Evolutionary conservation across 805 yeast species (phyloP), one percentile per base, ranked within the genome.

Genomic region (Sungouiella thailandica): DNA sequence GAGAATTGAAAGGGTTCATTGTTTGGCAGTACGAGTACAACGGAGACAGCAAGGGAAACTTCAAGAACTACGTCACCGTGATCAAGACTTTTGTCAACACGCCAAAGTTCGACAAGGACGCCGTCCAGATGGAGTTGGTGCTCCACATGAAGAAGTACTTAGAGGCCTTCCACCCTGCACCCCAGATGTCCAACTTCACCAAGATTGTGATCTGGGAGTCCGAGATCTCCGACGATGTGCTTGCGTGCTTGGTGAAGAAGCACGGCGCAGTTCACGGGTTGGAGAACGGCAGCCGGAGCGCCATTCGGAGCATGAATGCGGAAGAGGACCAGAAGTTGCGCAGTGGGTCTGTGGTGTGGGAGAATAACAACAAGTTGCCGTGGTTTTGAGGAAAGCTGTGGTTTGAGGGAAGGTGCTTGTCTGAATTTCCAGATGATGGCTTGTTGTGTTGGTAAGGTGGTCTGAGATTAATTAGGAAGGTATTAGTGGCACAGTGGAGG

Each of bases 381-480:
- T 66, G 72, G 72, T 65, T 65, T 40, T 66, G 44, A 17, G 16
- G 5, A n/a, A n/a, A n/a, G n/a, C n/a, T n/a, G n/a, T n/a, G n/a
- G n/a, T n/a, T n/a, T n/a, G n/a, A n/a, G n/a, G n/a, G n/a, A n/a
- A n/a, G n/a, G n/a, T n/a, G n/a, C n/a, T n/a, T n/a, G n/a, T n/a
- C n/a, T n/a, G n/a, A n/a, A n/a, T n/a, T n/a, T n/a, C n/a, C n/a
- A n/a, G n/a, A n/a, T n/a, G n/a, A n/a, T n/a, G n/a, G n/a, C n/a
- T n/a, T n/a, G n/a, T n/a, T n/a, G n/a, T n/a, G n/a, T n/a, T n/a
- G n/a, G n/a, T n/a, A n/a, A n/a, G n/a, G n/a, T n/a, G n/a, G n/a
- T n/a, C n/a, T n/a, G n/a, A n/a, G n/a, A n/a, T n/a, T n/a, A n/a
- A n/a, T n/a, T n/a, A n/a, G n/a, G n/a, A n/a, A n/a, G n/a, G n/a